Conservation (phyloP, 306 rosid genomes). For the Malus asiatica region DNA sequence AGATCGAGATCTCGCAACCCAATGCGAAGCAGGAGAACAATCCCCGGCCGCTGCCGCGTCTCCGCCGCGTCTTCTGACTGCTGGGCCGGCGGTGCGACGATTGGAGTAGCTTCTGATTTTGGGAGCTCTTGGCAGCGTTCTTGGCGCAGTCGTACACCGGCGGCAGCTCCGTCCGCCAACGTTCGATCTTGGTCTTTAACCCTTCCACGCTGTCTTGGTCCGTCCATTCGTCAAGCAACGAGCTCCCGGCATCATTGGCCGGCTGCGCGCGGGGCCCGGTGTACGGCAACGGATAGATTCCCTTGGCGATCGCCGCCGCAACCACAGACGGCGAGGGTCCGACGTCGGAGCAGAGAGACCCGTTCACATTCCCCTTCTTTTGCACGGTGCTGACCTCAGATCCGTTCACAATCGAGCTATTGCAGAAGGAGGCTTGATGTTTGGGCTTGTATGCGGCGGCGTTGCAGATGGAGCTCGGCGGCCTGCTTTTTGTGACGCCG, state of each 20-base stretch:
- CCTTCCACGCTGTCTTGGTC: constrained; percentile 44
- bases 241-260: constrained; percentile 14
- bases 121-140: background rate
- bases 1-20: constrained; percentile 56
- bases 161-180: constrained; percentile 61
- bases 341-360: constrained; percentile 46
- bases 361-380: constrained; percentile 18
- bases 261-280: background rate
- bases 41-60: constrained; percentile 13
- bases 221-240: constrained; percentile 47
- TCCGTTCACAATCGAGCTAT: constrained; percentile 13
- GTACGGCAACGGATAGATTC: constrained; percentile 28
- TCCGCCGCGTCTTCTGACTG: background rate
- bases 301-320: constrained; percentile 62
- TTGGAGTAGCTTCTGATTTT: background rate
- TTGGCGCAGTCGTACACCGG: constrained; percentile 33
- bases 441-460: background rate
- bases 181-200: constrained; percentile 57
- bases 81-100: background rate
- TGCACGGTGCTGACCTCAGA: constrained; percentile 10
- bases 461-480: background rate
- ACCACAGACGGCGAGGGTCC: constrained; percentile 73
- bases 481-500: background rate
- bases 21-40: constrained; percentile 64
- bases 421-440: background rate